Conservation (phyloP, 345 rosid species). For the Gossypium rotundifolium region DNA sequence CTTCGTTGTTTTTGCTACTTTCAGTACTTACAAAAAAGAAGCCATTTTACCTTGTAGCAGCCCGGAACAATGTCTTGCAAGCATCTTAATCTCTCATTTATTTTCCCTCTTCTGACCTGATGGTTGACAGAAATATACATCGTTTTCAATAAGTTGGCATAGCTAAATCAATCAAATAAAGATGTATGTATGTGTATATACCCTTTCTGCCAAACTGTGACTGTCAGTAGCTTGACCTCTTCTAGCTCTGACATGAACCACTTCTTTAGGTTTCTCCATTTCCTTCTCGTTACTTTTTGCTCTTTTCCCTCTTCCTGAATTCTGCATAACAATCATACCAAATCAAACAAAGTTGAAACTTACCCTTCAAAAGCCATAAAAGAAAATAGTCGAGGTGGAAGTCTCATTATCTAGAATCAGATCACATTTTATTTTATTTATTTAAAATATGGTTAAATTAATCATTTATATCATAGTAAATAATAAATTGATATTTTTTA, state of each 20-base stretch:
- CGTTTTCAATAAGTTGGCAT: neutral
- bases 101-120: slow-evolving; percentile 75
- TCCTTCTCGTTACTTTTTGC: slow-evolving; percentile 33
- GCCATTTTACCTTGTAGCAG: slow-evolving; percentile 55
- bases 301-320: slow-evolving; percentile 45
- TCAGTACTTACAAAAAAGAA: neutral
- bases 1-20: neutral
- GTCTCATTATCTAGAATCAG: too few relatives aligned
- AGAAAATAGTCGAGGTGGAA: too few relatives aligned
- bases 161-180: neutral
- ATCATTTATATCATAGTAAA: accelerated
- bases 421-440: too few relatives aligned
- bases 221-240: slow-evolving; percentile 95
- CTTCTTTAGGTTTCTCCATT: slow-evolving; percentile 51
- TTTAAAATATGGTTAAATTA: too few relatives aligned
- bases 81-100: slow-evolving; percentile 62
- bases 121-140: slow-evolving; percentile 2
- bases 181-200: slow-evolving; percentile 3
- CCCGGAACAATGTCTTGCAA: slow-evolving; percentile 83
- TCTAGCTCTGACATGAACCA: slow-evolving; percentile 88
- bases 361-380: slow-evolving; percentile 1
- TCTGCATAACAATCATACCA: slow-evolving; percentile 17
- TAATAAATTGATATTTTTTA: too few relatives aligned
- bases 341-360: neutral
- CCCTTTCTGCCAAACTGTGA: slow-evolving; percentile 94